A percentile compares a stretch with the other conserved stretches of the same genome.
These are phyloP conservation scores for Barnettozyma salicaria DNA, from an alignment of 805 yeast species.

Conservation along the genomic window DNA sequence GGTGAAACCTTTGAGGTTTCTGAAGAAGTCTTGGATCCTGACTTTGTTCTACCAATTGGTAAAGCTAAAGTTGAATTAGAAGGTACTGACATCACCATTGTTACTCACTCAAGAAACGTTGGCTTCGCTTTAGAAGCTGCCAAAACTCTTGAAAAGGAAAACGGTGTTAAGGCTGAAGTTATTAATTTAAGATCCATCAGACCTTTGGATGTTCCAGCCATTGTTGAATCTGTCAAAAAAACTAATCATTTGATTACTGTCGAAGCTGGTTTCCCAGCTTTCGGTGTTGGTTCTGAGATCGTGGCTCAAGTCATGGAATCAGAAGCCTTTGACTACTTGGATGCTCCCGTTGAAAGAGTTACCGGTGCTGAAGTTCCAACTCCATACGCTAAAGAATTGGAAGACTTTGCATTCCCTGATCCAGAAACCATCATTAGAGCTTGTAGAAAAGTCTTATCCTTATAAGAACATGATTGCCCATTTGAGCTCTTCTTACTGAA, in stretches of 20 bases:
- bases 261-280: slow-evolving; percentile 97
- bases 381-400: slow-evolving; percentile 93
- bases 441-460: slow-evolving; percentile 69
- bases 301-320: slow-evolving; percentile 97
- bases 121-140: slow-evolving; percentile 87
- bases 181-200: slow-evolving; percentile 93
- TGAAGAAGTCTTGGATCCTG: slow-evolving; percentile 84
- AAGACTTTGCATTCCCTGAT: slow-evolving; percentile 99
- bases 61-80: slow-evolving; percentile 91
- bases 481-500: not conserved
- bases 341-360: slow-evolving; percentile 97
- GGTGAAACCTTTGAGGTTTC: slow-evolving; percentile 87
- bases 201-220: slow-evolving; percentile 88
- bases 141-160: slow-evolving; percentile 70
- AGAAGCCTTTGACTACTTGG: slow-evolving; percentile 96
- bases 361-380: slow-evolving; percentile 99
- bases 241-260: slow-evolving; percentile 95
- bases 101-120: slow-evolving; percentile 90
- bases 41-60: slow-evolving; percentile 89
- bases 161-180: slow-evolving; percentile 89
- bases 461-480: slow-evolving; percentile 31
- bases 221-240: slow-evolving; percentile 85
- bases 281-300: slow-evolving; percentile 98
- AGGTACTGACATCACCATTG: slow-evolving; percentile 86
- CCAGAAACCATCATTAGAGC: slow-evolving; percentile 85